A percentile compares a stretch with the other conserved stretches of the same genome.
phyloP scores from a whole-genome alignment of 257 asterid genomes.

The Gardenia jasminoides region DNA sequence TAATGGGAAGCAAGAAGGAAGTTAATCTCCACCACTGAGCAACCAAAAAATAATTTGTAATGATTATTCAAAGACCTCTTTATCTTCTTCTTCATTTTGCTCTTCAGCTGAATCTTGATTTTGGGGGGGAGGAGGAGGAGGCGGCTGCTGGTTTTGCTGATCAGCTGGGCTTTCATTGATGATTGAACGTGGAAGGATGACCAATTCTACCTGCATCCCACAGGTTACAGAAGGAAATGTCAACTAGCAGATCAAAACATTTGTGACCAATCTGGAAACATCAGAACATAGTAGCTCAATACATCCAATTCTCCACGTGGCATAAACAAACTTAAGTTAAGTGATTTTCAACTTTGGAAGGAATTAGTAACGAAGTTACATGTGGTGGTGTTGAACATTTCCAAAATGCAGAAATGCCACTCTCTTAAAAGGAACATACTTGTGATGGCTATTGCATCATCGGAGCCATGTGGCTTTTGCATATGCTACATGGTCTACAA shows the following conservation, averaged over 20 bases:
- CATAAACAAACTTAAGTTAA: not conserved
- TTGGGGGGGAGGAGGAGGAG: slow-evolving; percentile 89
- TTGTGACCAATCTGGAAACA: not conserved
- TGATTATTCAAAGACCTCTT: slow-evolving; percentile 48
- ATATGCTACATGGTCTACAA: too few species aligned
- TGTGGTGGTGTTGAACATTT: not conserved
- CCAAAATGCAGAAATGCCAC: not conserved
- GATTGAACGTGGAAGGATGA: slow-evolving; percentile 78
- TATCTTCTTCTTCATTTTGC: slow-evolving; percentile 59
- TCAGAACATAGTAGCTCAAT: not conserved
- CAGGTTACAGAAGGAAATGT: slow-evolving; percentile 8
- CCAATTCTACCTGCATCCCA: slow-evolving; percentile 68
- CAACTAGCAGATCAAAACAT: not conserved
- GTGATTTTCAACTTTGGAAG: not conserved
- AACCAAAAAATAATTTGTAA: not conserved
- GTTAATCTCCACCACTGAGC: not conserved
- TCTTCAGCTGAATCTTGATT: slow-evolving; percentile 75
- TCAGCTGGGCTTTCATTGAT: slow-evolving; percentile 71
- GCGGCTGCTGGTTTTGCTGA: slow-evolving; percentile 52
- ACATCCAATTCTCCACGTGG: not conserved
- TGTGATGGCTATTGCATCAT: too few species aligned
- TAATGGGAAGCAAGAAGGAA: not conserved
- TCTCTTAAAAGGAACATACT: not conserved
- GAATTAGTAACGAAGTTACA: not conserved
- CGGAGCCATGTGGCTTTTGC: too few species aligned